Base-by-base conservation (phyloP, 257 asterid genomes). In the Solanum bukasovii region DNA sequence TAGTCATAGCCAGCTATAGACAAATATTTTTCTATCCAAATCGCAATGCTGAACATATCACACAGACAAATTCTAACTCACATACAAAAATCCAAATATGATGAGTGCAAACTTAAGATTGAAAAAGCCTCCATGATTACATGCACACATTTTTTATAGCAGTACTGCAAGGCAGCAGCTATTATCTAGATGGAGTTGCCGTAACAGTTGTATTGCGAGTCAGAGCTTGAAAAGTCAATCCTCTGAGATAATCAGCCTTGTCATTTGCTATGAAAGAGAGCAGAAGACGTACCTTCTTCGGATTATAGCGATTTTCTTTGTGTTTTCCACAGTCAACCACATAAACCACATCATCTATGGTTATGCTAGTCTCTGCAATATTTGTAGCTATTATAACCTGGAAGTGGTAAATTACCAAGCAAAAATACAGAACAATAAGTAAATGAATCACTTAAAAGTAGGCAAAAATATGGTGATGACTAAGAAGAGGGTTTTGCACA, bases 321-420 rank as follows among this genome's bases (percentile, higher is more conserved):
- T 97, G 99, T 93, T 93, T 97, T 89, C 99, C 99, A 90, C 94
- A 89, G 90, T 97, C 99, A 37, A 97, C 94, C 92, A 97, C 99
- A 93, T 96, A 96, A 68, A 97, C 98, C 88, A 96, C 93, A 78
- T 96, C 99, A 89, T 96, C 99, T 89, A 96, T 96, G 79, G 99
- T 96, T 91, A 96, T 95, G 93, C 99, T 97, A 87, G 99, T 96
- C 92, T 97, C 99, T 71, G 99, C 99, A 91, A 97, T 96, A 93
- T 97, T 97, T 86, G 99, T 96, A 79, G 98, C 98, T 63, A 95
- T 90, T 89, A 97, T 96, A 90, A 97, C 98, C 99, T 97, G 94
- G 70, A 84, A 89, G 34, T 90, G 67, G 71, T 85, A 52, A 70
- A 31, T 65, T 20, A 20, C 59, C 31, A 11, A 9, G 73, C 37